Conservation (phyloP, 306 rosid genomes). For the Lablab purpureus region DNA sequence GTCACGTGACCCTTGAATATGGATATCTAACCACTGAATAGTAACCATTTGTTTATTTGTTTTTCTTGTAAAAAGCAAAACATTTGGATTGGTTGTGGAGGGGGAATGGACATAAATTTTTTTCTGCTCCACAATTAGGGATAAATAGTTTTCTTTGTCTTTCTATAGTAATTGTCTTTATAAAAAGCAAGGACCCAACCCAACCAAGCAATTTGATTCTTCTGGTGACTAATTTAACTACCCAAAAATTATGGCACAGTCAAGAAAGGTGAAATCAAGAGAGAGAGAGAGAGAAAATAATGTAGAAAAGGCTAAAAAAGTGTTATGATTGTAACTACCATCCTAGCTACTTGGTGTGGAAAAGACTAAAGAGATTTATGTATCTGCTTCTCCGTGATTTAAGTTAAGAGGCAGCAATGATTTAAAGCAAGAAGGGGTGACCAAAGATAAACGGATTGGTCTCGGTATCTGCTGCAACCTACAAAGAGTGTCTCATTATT, state of each 20-base stretch:
- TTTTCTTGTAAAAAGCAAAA: constrained; percentile 44
- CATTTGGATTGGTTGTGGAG: constrained; percentile 38
- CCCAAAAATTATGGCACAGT: constrained; percentile 16
- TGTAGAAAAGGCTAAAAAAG: constrained; percentile 21
- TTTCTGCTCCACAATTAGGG: constrained; percentile 33
- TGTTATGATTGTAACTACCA: constrained; percentile 50
- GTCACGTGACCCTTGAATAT: constrained; percentile 57
- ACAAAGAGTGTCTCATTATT: constrained; percentile 17
- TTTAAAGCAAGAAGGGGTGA: constrained; percentile 49
- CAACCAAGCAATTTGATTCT: constrained; percentile 11
- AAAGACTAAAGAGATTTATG: constrained; percentile 45
- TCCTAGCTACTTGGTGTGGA: constrained; percentile 47
- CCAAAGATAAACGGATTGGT: not conserved
- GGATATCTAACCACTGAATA: constrained; percentile 53
- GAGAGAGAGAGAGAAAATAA: not conserved
- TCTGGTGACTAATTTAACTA: not conserved
- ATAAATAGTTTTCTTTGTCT: constrained; percentile 24
- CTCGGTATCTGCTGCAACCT: not conserved
- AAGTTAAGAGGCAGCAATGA: constrained; percentile 48
- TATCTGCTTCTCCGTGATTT: constrained; percentile 60
- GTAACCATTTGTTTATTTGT: constrained; percentile 18
- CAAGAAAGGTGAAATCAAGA: constrained; percentile 2
- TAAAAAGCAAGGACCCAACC: not conserved
- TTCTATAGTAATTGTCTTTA: not conserved
- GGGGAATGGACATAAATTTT: not conserved